Percentiles rank a stretch among this genome's conserved stretches.
phyloP scores from a whole-genome alignment of 2,329 filamentous ascomycete species.

The Plectosphaerella sp. region DNA sequence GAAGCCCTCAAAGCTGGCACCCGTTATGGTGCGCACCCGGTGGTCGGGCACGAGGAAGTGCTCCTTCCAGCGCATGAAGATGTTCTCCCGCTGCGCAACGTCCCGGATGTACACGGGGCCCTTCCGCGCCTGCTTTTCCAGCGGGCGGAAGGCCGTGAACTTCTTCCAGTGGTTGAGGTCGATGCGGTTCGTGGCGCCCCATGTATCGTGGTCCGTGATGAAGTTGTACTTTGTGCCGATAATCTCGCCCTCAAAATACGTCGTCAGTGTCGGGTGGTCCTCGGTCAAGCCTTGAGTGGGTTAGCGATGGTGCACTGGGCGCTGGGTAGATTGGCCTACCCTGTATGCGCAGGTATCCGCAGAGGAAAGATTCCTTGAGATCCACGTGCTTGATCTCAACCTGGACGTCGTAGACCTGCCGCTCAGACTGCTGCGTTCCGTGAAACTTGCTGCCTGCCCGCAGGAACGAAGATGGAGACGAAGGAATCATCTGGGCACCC shows the following conservation, averaged over 20 bases:
- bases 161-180: constrained; percentile 92
- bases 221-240: constrained; percentile 96
- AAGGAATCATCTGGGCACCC: constrained; percentile 59
- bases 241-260: constrained; percentile 97
- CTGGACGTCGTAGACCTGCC: constrained; percentile 90
- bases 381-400: constrained; percentile 97
- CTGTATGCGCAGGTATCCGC: constrained; percentile 93
- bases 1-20: constrained; percentile 96
- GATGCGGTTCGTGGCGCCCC: constrained; percentile 88
- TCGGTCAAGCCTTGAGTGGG: constrained; percentile 71
- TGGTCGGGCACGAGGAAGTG: constrained; percentile 96
- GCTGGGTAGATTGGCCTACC: constrained; percentile 42
- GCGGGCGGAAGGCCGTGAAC: constrained; percentile 80
- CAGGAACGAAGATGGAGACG: constrained; percentile 80
- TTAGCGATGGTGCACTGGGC: constrained; percentile 10
- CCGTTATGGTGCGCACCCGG: constrained; percentile 81
- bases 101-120: constrained; percentile 59
- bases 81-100: constrained; percentile 74
- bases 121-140: constrained; percentile 54
- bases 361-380: constrained; percentile 88
- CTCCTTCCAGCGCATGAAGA: constrained; percentile 99
- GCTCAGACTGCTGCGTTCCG: constrained; percentile 89
- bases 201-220: constrained; percentile 79
- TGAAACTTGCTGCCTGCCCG: constrained; percentile 83
- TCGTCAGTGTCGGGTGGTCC: constrained; percentile 95